Percentiles rank a stretch among this genome's conserved stretches.
Conservation (phyloP, 2,329 filamentous ascomycete genomes). For the Apiospora phragmitis region DNA sequence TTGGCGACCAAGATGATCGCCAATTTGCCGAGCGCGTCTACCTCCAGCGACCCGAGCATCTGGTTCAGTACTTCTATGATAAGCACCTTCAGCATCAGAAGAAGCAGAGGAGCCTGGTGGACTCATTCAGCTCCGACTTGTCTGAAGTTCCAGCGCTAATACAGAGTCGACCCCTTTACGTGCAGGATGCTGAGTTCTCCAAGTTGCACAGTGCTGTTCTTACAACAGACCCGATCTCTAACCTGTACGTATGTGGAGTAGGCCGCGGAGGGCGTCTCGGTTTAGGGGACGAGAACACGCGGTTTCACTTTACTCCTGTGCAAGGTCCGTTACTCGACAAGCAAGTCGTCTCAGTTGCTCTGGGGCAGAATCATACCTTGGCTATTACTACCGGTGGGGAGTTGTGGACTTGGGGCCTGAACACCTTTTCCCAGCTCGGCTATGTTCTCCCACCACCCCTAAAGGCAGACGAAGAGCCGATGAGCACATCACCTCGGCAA, state of each 20-base stretch:
- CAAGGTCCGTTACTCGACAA: slow-evolving; percentile 75
- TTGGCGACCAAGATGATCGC: slow-evolving; percentile 93
- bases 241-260: slow-evolving; percentile 90
- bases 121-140: slow-evolving; percentile 30
- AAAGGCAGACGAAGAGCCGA: slow-evolving; percentile 77
- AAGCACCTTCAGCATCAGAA: slow-evolving; percentile 59
- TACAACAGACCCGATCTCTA: slow-evolving; percentile 83
- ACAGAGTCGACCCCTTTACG: slow-evolving; percentile 68
- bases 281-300: slow-evolving; percentile 84
- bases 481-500: slow-evolving; percentile 79
- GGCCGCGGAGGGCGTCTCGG: slow-evolving; percentile 88
- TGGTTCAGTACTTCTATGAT: slow-evolving; percentile 72
- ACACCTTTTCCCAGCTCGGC: slow-evolving; percentile 81
- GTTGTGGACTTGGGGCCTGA: slow-evolving; percentile 92
- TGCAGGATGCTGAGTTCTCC: slow-evolving; percentile 82
- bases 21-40: slow-evolving; percentile 87
- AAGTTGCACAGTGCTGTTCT: slow-evolving; percentile 90
- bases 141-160: slow-evolving; percentile 71
- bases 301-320: slow-evolving; percentile 83
- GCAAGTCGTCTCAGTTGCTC: slow-evolving; percentile 72
- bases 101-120: slow-evolving; percentile 28
- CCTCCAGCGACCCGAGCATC: slow-evolving; percentile 73
- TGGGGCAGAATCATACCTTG: slow-evolving; percentile 90
- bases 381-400: slow-evolving; percentile 85
- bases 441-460: slow-evolving; percentile 70